Percentiles rank a stretch among this genome's conserved stretches.
phyloP scores from a whole-genome alignment of 2,329 filamentous ascomycete genomes.

The Arachnopeziza araneosa region DNA sequence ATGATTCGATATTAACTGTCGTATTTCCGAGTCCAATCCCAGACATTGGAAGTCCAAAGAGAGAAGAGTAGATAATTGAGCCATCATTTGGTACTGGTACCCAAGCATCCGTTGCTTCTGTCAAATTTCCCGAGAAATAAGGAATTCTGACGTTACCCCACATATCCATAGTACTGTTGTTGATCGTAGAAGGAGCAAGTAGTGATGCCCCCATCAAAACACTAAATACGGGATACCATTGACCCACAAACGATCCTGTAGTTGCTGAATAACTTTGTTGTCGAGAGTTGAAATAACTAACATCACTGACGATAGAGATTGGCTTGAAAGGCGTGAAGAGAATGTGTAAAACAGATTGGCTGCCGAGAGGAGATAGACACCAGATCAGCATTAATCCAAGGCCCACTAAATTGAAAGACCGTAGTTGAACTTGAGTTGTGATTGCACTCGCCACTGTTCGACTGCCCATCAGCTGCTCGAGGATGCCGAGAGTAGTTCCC shows the following conservation, averaged over 20 bases:
- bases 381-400: constrained; percentile 26
- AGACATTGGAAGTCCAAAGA: constrained; percentile 20
- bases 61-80: constrained; percentile 15
- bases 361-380: constrained; percentile 29
- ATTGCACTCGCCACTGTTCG: constrained; percentile 28
- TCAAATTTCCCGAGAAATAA: constrained; percentile 7
- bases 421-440: constrained; percentile 24
- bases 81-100: constrained; percentile 8
- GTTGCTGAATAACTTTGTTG: constrained; percentile 19
- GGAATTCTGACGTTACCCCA: constrained; percentile 30
- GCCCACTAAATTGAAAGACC: constrained; percentile 24
- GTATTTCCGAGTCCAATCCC: constrained; percentile 15
- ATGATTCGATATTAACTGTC: constrained; percentile 19
- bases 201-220: constrained; percentile 20
- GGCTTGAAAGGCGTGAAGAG: constrained; percentile 11
- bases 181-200: constrained; percentile 16
- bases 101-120: constrained; percentile 15
- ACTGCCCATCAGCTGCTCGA: constrained; percentile 31
- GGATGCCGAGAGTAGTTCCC: constrained; percentile 21
- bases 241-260: constrained; percentile 6
- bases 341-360: constrained; percentile 28
- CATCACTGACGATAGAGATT: constrained; percentile 7
- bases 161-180: constrained; percentile 20
- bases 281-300: constrained; percentile 19
- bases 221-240: constrained; percentile 16